Percentiles rank a stretch among this genome's conserved stretches.
Evolutionary conservation across 495 filamentous ascomycete species (phyloP).

Genomic region (Penicillium malachiteum): DNA sequence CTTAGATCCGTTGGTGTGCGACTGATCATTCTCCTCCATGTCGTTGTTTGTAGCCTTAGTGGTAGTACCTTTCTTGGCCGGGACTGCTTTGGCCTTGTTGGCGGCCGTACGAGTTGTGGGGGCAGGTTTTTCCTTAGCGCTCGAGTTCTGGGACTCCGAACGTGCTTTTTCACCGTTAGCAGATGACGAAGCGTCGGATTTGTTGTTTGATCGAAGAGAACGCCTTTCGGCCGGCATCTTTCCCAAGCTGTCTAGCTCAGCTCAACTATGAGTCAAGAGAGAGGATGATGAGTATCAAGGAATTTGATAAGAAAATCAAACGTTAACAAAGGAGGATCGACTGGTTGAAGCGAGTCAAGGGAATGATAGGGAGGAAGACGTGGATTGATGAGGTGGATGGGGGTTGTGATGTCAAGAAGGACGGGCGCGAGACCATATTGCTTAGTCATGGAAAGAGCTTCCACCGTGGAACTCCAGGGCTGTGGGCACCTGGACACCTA

Average conservation of each 20-base stretch:
- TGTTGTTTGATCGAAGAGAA: constrained; percentile 57
- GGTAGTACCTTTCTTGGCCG: constrained; percentile 50
- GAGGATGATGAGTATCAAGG: constrained; percentile 8
- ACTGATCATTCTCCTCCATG: constrained; percentile 59
- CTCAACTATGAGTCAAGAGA: constrained; percentile 34
- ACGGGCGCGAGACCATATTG: constrained; percentile 31
- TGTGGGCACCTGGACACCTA: no score
- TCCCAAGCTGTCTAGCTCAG: constrained; percentile 38
- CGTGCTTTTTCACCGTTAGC: constrained; percentile 56
- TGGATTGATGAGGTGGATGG: constrained; percentile 37
- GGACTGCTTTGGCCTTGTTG: constrained; percentile 49
- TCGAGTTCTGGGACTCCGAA: constrained; percentile 52
- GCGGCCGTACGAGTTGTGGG: constrained; percentile 45
- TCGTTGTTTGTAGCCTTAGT: constrained; percentile 49
- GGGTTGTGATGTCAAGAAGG: constrained; percentile 52
- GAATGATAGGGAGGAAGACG: constrained; percentile 24
- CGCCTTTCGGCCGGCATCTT: constrained; percentile 59
- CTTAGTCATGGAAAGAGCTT: constrained; percentile 44
- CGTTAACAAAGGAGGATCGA: background rate
- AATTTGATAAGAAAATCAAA: no score
- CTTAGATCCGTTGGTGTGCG: constrained; percentile 69
- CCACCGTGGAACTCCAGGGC: no score
- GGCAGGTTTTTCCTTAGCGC: constrained; percentile 48
- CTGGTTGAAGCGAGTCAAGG: constrained; percentile 15
- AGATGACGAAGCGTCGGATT: constrained; percentile 54